Evolutionary conservation across 2,329 filamentous ascomycete species (phyloP), one percentile per base, ranked within the genome.

Genomic region (Dissoconium aciculare): DNA sequence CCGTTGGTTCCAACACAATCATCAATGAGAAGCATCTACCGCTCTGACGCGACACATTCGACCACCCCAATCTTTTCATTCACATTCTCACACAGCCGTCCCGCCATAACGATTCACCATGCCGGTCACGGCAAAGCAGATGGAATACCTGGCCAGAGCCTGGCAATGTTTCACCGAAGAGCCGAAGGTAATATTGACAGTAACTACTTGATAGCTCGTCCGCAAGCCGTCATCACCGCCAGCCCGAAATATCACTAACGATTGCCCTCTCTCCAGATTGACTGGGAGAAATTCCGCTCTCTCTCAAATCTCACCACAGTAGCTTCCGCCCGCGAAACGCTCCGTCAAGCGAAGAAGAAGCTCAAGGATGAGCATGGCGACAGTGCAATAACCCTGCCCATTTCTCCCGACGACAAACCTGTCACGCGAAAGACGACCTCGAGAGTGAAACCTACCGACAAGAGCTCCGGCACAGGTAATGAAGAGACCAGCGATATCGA

Each of bases 301-400:
- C 34, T 52, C 36, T 44, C 47, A 25, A 38, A 40, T 35, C 44
- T 49, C 37, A 40, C 41, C 17, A 38, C 41, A 23, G 33, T 42
- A 26, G 27, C 32, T 28, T 49, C 42, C 16, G 51, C 49, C 23
- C 41, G 46, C 34, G 50, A 53, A 36, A 40, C 50, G 33, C 40
- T 53, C 41, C 49, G 50, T 34, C 42, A 50, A 5, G 50, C 48
- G 26, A 53, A 52, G 38, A 52, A 51, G 31, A 53, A 52, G 29
- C 38, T 52, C 17, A 45, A 43, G 17, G 36, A 35, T 15, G 47
- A 49, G 34, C 49, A 44, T 15, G 46, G 44, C 17, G 38, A 17
- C 19, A n/a, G n/a, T n/a, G n/a, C n/a, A n/a, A n/a, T n/a, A n/a
- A n/a, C n/a, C n/a, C n/a, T n/a, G n/a, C n/a, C n/a, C n/a, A n/a